Evolutionary conservation across 257 asterid species (phyloP).

Genomic region (Solanum tacnaense): DNA sequence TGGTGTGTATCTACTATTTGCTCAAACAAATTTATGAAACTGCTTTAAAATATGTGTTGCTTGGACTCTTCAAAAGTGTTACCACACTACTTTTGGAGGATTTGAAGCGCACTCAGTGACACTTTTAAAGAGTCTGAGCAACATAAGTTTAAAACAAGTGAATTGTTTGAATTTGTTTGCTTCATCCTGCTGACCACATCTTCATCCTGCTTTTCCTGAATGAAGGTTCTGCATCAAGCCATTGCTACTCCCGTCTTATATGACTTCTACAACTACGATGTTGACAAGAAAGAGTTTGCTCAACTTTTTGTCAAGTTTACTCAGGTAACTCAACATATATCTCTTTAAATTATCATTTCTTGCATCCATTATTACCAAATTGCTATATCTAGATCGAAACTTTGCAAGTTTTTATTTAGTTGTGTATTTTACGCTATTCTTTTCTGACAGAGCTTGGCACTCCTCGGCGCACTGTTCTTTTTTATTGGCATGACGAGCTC

Average conservation of each 20-base stretch:
- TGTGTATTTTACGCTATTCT: not conserved
- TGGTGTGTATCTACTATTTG: conserved; percentile 28
- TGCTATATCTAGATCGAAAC: not conserved
- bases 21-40: not conserved
- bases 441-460: conserved; percentile 50
- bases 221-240: conserved; percentile 73
- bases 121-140: not conserved
- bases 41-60: not conserved
- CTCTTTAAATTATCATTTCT: not conserved
- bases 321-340: conserved; percentile 33
- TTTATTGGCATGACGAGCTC: conserved; percentile 92
- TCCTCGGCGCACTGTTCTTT: conserved; percentile 75
- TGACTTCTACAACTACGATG: conserved; percentile 88
- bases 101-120: not conserved
- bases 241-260: conserved; percentile 58
- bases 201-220: not conserved
- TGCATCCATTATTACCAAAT: not conserved
- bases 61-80: not conserved
- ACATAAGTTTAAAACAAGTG: not conserved
- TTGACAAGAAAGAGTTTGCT: conserved; percentile 57
- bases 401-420: not conserved
- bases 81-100: not conserved
- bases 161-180: not conserved
- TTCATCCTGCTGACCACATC: not conserved
- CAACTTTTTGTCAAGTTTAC: conserved; percentile 63